phyloP scores from a whole-genome alignment of 208 protist species.

The Acanthamoeba healyi region DNA sequence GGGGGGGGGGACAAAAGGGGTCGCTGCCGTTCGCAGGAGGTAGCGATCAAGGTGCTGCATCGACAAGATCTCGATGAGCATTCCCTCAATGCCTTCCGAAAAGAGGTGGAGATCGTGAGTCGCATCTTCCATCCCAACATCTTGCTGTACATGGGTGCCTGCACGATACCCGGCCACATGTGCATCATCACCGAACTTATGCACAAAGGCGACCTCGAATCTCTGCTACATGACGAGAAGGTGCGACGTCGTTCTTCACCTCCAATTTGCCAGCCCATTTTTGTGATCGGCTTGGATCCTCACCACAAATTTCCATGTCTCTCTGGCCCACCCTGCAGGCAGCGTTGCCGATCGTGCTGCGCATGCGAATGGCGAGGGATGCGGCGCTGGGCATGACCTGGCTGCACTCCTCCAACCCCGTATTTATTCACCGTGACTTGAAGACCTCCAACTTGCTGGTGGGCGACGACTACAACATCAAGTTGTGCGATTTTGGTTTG shows the following conservation, averaged over 20 bases:
- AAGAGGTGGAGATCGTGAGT: constrained; percentile 73
- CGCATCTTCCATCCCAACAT: constrained; percentile 87
- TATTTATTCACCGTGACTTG: constrained; percentile 86
- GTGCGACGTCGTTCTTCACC: too few relatives aligned
- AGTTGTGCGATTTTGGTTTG: constrained; percentile 69
- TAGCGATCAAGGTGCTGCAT: constrained; percentile 68
- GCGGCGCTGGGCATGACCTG: constrained; percentile 85
- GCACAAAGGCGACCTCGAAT: constrained; percentile 79
- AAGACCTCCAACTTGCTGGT: constrained; percentile 79
- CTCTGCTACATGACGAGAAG: constrained; percentile 78
- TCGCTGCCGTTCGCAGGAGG: constrained; percentile 68
- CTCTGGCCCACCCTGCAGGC: too few relatives aligned
- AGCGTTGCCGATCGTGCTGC: neutral
- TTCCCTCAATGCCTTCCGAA: constrained; percentile 70
- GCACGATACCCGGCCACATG: constrained; percentile 84
- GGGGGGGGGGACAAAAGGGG: neutral
- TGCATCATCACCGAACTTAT: constrained; percentile 89
- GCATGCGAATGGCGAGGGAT: constrained; percentile 83
- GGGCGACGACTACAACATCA: constrained; percentile 71
- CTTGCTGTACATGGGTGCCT: constrained; percentile 90
- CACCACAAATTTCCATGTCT: too few relatives aligned
- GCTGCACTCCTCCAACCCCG: constrained; percentile 85
- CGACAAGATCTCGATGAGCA: constrained; percentile 69
- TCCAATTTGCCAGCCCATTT: too few relatives aligned
- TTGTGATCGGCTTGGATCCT: too few relatives aligned